Conservation (phyloP, 306 rosid species). For the Fragaria nilgerrensis region DNA sequence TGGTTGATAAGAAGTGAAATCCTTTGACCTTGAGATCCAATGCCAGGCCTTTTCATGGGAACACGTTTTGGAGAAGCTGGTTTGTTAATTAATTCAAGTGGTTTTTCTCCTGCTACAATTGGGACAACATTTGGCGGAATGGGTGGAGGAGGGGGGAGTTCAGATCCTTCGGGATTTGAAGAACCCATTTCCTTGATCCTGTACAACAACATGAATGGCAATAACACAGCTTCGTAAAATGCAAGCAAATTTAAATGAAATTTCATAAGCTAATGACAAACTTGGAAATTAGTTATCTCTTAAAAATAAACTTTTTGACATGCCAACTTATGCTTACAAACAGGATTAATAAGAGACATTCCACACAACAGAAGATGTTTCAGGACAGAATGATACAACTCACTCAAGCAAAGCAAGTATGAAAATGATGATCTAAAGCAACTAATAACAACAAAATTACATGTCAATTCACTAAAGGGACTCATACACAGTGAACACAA, state of each 20-base stretch:
- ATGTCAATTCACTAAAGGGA: not conserved
- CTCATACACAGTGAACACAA: not conserved
- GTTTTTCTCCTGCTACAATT: not conserved
- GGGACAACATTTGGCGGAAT: slow-evolving; percentile 28
- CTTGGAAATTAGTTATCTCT: not conserved
- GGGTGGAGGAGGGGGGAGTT: slow-evolving; percentile 26
- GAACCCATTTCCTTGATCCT: slow-evolving; percentile 30
- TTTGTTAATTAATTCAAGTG: not conserved
- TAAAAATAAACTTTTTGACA: not conserved
- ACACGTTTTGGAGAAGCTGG: slow-evolving; percentile 10
- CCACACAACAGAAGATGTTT: not conserved
- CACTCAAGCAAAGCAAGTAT: not conserved
- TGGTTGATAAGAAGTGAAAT: slow-evolving; percentile 35
- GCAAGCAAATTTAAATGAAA: not conserved
- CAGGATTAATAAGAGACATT: too few relatives aligned
- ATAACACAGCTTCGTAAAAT: slow-evolving; percentile 1
- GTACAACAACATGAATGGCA: not conserved
- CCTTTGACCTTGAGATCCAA: slow-evolving; percentile 38
- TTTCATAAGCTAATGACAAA: not conserved
- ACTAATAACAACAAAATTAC: too few relatives aligned
- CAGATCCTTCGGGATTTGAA: not conserved
- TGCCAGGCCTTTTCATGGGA: slow-evolving; percentile 31
- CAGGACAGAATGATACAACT: not conserved
- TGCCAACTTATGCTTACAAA: not conserved
- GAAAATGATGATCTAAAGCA: not conserved